phyloP scores from a whole-genome alignment of 805 yeast genomes.

The Wickerhamomyces silvicola region DNA sequence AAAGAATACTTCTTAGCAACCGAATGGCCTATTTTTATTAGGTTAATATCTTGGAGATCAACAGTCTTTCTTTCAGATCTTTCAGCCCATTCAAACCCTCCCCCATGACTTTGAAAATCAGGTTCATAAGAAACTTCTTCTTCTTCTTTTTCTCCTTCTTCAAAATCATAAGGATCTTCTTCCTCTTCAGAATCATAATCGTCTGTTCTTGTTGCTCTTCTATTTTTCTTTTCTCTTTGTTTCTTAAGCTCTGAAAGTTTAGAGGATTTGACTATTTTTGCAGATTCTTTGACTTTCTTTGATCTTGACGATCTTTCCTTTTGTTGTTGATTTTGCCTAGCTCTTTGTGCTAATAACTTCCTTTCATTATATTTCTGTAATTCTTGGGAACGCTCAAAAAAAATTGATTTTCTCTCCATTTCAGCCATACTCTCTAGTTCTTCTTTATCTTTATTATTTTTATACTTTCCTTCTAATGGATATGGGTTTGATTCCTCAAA shows the following conservation, averaged over 20 bases:
- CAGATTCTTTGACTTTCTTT: conserved; percentile 21
- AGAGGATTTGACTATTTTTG: conserved; percentile 34
- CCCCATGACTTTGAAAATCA: conserved; percentile 36
- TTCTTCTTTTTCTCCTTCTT: conserved; percentile 35
- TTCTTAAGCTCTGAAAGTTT: conserved; percentile 68
- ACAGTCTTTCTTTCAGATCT: conserved; percentile 38
- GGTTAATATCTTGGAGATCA: conserved; percentile 59
- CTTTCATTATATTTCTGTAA: conserved; percentile 85
- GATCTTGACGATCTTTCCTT: conserved; percentile 31
- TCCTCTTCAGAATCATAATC: conserved; percentile 41
- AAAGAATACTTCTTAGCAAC: conserved; percentile 69
- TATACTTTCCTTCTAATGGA: conserved; percentile 89
- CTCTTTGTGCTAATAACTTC: conserved; percentile 75
- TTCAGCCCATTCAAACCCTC: conserved; percentile 44
- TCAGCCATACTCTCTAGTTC: conserved; percentile 71
- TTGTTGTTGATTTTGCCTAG: conserved; percentile 44
- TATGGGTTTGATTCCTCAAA: conserved; percentile 62
- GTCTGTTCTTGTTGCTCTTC: conserved; percentile 25
- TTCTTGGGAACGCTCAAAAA: conserved; percentile 89
- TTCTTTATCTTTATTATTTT: conserved; percentile 70
- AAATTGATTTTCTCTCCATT: conserved; percentile 82
- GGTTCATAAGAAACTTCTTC: conserved; percentile 33
- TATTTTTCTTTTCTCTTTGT: conserved; percentile 62
- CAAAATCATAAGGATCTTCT: too few species aligned
- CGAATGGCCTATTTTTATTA: conserved; percentile 70